Evolutionary conservation across 1,284 basidiomycete species (phyloP).

Genomic region (Malassezia caprae): DNA sequence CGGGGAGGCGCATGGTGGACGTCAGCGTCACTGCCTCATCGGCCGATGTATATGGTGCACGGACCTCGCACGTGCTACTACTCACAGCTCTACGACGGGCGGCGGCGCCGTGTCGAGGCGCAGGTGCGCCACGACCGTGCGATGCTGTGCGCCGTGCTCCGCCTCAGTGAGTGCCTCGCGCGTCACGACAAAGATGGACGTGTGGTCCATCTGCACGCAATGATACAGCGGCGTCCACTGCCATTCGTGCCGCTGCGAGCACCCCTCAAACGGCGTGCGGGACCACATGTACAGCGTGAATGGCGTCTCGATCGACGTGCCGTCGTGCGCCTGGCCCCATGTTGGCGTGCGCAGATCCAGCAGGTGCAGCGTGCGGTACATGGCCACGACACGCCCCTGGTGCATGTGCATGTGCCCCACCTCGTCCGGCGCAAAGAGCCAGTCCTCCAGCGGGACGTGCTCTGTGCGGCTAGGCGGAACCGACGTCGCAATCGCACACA

Average conservation of each 20-base stretch:
- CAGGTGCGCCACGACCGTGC: neutral
- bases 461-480: neutral
- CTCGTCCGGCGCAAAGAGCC: neutral
- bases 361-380: neutral
- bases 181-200: neutral
- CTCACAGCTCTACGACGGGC: neutral
- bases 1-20: constrained; percentile 10
- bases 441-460: neutral
- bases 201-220: neutral
- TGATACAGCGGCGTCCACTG: neutral
- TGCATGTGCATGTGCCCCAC: neutral
- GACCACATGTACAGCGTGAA: constrained; percentile 10
- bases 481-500: neutral
- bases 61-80: neutral
- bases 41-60: neutral
- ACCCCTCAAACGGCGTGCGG: neutral
- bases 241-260: neutral
- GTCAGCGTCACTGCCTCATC: neutral
- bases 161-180: neutral
- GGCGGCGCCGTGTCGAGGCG: neutral
- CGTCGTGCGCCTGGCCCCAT: neutral
- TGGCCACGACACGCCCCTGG: constrained; percentile 3
- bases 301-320: neutral
- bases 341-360: neutral
- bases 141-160: neutral